Base-by-base conservation (phyloP, 768 basidiomycete genomes). In the Mycena kentingensis region DNA sequence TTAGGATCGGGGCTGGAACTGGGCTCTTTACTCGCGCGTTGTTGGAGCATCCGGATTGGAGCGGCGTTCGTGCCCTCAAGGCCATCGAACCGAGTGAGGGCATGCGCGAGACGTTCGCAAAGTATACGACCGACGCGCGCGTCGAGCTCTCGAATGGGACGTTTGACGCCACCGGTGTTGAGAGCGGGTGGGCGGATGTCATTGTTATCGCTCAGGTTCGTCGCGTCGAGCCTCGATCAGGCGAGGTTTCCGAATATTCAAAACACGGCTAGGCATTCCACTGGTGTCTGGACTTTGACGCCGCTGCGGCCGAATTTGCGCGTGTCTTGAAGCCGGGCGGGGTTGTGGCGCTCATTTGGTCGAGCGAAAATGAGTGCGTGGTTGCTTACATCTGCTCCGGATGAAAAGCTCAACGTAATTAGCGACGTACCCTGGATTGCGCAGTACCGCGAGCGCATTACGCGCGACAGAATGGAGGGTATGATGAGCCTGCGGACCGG, bases 81-180 rank as follows among this genome's bases (percentile, higher is more conserved):
- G 83, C 81, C 5, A 62, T 87, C 42, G 87, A 88, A 63, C 87
- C 87, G 18, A 79, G 78, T 46, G 72, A 71, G 29, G 87, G 86
- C 13, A 88, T 88, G 87, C 71, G 87, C 41, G 67, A 71, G 5
- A 66, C 72, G 7, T 88, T 84, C 69, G 52, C 64, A 15, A 70
- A 78, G 57, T 73, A 70, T 22, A 67, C 74, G 15, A 15, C 24
- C 5, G 74, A 81, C 56, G 57, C 60, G 12, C 65, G 72, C 4
- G 74, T 75, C 3, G 60, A 68, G 13, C 59, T 73, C 31, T 53
- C 38, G 31, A 73, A 80, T 12, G 83, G 84, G 13, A 73, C 77
- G 0, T 85, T 85, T 48, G 78, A 79, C 26, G 49, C 60, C 2
- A 77, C 80, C 0, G 70, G 68, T 16, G 67, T 75, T 12, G 62